Evolutionary conservation across 768 basidiomycete genomes (phyloP).

Genomic region (Royoungia palumana): DNA sequence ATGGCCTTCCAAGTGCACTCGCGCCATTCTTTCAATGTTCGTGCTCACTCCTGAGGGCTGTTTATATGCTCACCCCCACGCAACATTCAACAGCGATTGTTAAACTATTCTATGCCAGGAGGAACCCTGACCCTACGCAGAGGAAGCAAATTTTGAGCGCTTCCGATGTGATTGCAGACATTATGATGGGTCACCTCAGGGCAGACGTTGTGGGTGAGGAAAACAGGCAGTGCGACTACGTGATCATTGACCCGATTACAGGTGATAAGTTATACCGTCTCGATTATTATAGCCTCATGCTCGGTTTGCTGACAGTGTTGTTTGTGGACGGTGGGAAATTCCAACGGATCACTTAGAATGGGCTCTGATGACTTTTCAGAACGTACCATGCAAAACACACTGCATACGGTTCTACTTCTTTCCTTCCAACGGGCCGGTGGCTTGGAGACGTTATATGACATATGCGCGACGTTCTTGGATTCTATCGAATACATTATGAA

Average conservation of each 20-base stretch:
- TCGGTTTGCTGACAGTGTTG: conserved; percentile 48
- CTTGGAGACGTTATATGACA: conserved; percentile 58
- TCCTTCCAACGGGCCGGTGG: conserved; percentile 73
- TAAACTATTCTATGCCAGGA: conserved; percentile 80
- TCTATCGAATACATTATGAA: conserved; percentile 55
- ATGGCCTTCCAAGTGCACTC: conserved; percentile 69
- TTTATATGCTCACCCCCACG: conserved; percentile 15
- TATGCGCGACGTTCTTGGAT: conserved; percentile 52
- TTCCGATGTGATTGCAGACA: conserved; percentile 63
- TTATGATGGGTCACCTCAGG: conserved; percentile 70
- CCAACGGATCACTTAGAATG: not conserved
- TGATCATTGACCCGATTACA: conserved; percentile 14
- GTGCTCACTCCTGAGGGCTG: conserved; percentile 12
- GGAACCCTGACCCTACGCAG: conserved; percentile 71
- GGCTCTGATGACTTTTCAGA: conserved; percentile 43
- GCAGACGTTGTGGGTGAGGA: conserved; percentile 51
- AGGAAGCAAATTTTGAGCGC: conserved; percentile 74
- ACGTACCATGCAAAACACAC: conserved; percentile 63
- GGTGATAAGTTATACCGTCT: conserved; percentile 42
- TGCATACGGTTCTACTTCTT: conserved; percentile 81
- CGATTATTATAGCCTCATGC: conserved; percentile 53
- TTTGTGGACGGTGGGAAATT: conserved; percentile 52
- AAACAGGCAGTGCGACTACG: not conserved
- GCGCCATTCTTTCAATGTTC: conserved; percentile 86
- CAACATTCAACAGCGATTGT: conserved; percentile 58